Conservation (phyloP, 2,329 filamentous ascomycete species). For the Lachnellula cervina region DNA sequence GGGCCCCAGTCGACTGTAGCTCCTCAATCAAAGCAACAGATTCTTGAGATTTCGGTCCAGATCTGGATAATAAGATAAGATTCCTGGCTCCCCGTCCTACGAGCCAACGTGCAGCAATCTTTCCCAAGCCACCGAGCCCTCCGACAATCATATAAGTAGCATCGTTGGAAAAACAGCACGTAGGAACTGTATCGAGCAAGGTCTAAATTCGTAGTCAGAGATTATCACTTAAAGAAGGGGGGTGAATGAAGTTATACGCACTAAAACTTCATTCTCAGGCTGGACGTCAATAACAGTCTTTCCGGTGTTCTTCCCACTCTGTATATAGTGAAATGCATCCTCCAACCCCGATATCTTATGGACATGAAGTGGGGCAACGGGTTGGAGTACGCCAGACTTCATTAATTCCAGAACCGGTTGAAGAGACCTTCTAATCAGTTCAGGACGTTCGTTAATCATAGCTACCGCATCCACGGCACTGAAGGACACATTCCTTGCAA, state of each 20-base stretch:
- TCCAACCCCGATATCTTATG: slow-evolving; percentile 9
- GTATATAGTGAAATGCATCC: slow-evolving; percentile 9
- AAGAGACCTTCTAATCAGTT: background rate
- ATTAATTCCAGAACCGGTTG: background rate
- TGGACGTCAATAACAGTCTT: slow-evolving; percentile 7
- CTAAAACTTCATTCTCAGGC: slow-evolving; percentile 9
- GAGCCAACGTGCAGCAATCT: slow-evolving; percentile 21
- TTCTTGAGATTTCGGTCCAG: slow-evolving; percentile 2
- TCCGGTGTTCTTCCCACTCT: slow-evolving; percentile 13
- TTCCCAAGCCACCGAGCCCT: slow-evolving; percentile 29
- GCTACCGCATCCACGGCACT: slow-evolving; percentile 31
- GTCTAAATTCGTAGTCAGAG: background rate
- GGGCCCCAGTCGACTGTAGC: slow-evolving; percentile 31
- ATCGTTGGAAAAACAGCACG: slow-evolving; percentile 10
- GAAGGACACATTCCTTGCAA: slow-evolving; percentile 37
- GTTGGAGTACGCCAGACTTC: background rate
- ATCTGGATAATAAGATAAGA: slow-evolving; percentile 29
- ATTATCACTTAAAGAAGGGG: too few relatives aligned
- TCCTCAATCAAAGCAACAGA: slow-evolving; percentile 1
- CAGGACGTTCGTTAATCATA: background rate
- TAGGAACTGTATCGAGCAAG: background rate
- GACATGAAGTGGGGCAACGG: background rate
- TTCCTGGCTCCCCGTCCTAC: slow-evolving; percentile 21
- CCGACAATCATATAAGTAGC: slow-evolving; percentile 29
- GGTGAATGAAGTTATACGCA: too few relatives aligned